These are phyloP conservation scores for Climacium dendroides DNA, from an alignment of 225 moss, liverwort and hornwort genomes.

Conservation along the genomic window DNA sequence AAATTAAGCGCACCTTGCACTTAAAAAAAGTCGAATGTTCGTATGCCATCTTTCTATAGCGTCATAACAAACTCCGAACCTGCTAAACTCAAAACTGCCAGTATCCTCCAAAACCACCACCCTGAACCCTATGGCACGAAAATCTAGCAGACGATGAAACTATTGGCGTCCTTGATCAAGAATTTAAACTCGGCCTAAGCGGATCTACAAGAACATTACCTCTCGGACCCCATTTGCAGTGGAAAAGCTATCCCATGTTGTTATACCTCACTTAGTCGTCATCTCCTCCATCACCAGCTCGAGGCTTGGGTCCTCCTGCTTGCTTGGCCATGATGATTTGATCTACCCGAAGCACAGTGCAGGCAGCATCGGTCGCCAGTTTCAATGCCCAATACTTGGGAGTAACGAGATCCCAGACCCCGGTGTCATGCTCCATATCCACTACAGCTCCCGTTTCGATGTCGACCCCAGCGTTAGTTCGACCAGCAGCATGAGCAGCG, in stretches of 20 bases:
- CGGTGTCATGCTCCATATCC: conserved; percentile 41
- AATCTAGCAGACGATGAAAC: background rate
- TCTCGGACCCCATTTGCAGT: background rate
- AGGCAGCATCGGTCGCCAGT: conserved; percentile 74
- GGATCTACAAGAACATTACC: background rate
- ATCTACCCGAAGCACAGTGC: conserved; percentile 83
- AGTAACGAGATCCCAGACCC: conserved; percentile 59
- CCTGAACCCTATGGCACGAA: background rate
- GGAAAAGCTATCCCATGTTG: background rate
- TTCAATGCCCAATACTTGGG: conserved; percentile 82
- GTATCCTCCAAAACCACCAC: background rate
- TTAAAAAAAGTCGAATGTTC: background rate
- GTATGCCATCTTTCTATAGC: background rate
- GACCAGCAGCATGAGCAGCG: conserved; percentile 60
- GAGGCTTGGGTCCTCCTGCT: conserved; percentile 82
- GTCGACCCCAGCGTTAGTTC: conserved; percentile 63
- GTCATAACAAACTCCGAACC: background rate
- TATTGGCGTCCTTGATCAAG: background rate
- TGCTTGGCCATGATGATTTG: conserved; percentile 95
- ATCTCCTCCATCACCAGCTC: conserved; percentile 21
- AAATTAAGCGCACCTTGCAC: background rate
- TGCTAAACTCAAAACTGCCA: background rate
- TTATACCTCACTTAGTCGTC: background rate
- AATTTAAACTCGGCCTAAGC: background rate
- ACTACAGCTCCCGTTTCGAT: conserved; percentile 49